A percentile compares a stretch with the other conserved stretches of the same genome.
Conservation (phyloP, 495 filamentous ascomycete species). For the Glonium stellatum region DNA sequence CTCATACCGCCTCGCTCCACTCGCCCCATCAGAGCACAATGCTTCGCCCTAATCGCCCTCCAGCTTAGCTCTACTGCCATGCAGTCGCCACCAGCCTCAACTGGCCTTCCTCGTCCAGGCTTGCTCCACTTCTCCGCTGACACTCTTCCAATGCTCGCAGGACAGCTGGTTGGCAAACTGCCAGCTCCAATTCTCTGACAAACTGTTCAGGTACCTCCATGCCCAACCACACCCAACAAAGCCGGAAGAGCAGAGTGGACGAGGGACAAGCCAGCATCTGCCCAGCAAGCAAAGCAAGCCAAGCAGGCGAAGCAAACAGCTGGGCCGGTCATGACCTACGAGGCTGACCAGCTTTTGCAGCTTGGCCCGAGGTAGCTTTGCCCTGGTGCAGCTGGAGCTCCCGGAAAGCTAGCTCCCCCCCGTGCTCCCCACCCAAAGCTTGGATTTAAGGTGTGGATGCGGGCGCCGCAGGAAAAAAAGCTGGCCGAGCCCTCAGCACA, state of each 20-base stretch:
- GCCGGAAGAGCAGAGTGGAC: too few relatives aligned
- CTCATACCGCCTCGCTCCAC: neutral
- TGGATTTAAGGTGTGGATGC: slow-evolving; percentile 2
- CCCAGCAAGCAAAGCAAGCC: neutral
- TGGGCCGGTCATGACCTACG: slow-evolving; percentile 24
- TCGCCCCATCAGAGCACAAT: neutral
- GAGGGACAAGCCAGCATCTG: too few relatives aligned
- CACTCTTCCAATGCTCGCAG: neutral
- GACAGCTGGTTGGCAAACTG: slow-evolving; percentile 3
- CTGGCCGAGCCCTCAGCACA: neutral
- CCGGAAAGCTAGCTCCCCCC: neutral
- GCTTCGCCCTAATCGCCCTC: slow-evolving; percentile 5
- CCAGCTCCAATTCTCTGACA: neutral
- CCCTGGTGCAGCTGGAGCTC: slow-evolving; percentile 14
- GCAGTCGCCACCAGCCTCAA: neutral
- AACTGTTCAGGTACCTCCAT: neutral
- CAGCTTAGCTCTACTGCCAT: too few relatives aligned
- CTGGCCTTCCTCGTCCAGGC: slow-evolving; percentile 11
- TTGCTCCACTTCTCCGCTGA: slow-evolving; percentile 13
- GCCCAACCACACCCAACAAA: neutral
- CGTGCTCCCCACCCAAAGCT: neutral
- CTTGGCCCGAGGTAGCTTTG: slow-evolving; percentile 4
- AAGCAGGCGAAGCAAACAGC: slow-evolving; percentile 2
- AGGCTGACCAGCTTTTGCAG: slow-evolving; percentile 20
- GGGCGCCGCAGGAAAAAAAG: neutral